Percentiles rank a stretch among this genome's conserved stretches.
Evolutionary conservation across 805 yeast species (phyloP).

Genomic region (Kodamaea nitidulidarum): DNA sequence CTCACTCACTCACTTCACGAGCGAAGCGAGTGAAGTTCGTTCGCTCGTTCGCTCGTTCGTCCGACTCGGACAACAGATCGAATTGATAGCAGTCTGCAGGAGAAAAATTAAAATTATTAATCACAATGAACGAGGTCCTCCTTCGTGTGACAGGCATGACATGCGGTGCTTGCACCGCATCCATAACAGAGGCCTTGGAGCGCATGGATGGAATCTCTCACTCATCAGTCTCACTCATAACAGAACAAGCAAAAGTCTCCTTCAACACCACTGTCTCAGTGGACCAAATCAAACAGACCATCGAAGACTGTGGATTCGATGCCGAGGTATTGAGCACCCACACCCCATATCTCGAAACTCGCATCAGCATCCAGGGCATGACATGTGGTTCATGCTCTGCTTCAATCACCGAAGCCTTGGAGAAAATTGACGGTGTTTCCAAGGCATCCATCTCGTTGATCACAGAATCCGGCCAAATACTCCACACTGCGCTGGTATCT

Average conservation of each 20-base stretch:
- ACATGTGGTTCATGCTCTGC: constrained; percentile 86
- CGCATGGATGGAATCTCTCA: constrained; percentile 12
- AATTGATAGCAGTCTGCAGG: neutral
- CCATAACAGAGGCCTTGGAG: constrained; percentile 20
- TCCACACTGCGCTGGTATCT: constrained; percentile 37
- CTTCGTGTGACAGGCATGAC: constrained; percentile 22
- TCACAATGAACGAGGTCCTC: constrained; percentile 9
- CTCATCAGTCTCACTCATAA: constrained; percentile 22
- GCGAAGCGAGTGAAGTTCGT: no score
- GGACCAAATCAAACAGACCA: constrained; percentile 7
- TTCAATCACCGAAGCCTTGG: constrained; percentile 56
- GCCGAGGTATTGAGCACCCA: constrained; percentile 10
- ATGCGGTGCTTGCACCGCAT: constrained; percentile 23
- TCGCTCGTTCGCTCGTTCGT: no score
- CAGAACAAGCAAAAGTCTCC: constrained; percentile 24
- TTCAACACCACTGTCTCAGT: constrained; percentile 9
- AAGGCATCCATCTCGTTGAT: constrained; percentile 63
- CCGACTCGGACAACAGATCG: neutral
- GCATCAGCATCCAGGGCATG: constrained; percentile 62
- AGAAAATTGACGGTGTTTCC: constrained; percentile 46
- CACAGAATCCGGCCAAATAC: constrained; percentile 67
- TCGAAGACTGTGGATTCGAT: constrained; percentile 60
- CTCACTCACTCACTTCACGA: no score
- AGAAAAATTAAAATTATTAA: no score
- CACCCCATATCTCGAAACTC: constrained; percentile 1